These are phyloP conservation scores for Leonotis leonurus DNA, from an alignment of 257 asterid genomes.

Conservation along the genomic window DNA sequence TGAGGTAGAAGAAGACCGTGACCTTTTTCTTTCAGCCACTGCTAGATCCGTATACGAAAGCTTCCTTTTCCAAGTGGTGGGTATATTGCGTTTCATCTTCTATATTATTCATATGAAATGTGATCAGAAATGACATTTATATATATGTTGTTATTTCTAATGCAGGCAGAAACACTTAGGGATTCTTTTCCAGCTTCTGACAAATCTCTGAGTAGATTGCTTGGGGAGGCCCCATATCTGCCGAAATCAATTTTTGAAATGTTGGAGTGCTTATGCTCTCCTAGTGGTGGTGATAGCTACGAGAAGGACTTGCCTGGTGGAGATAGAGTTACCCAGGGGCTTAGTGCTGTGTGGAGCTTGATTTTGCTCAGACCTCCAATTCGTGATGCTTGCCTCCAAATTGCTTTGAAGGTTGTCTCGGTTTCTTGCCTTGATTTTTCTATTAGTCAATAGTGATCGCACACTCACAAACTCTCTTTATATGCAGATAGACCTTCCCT, in stretches of 20 bases:
- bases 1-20: constrained; percentile 91
- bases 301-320: constrained; percentile 71
- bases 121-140: constrained; percentile 14
- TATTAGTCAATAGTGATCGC: not conserved
- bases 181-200: constrained; percentile 95
- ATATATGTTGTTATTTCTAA: constrained; percentile 12
- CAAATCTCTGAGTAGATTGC: constrained; percentile 91
- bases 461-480: not conserved
- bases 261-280: constrained; percentile 78
- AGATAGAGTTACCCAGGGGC: constrained; percentile 97
- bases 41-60: constrained; percentile 85
- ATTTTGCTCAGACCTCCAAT: constrained; percentile 85
- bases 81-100: constrained; percentile 18
- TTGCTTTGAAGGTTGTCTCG: constrained; percentile 71
- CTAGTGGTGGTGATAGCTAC: constrained; percentile 54
- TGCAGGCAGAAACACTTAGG: constrained; percentile 85
- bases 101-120: constrained; percentile 15
- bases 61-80: constrained; percentile 88
- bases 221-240: constrained; percentile 83
- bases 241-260: constrained; percentile 69
- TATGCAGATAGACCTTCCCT: no score
- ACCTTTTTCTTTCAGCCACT: constrained; percentile 75
- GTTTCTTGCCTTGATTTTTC: not conserved
- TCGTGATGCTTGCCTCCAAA: constrained; percentile 78
- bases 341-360: constrained; percentile 86